phyloP scores from a whole-genome alignment of 1,284 basidiomycete species.

The Anthracocystis setariae region DNA sequence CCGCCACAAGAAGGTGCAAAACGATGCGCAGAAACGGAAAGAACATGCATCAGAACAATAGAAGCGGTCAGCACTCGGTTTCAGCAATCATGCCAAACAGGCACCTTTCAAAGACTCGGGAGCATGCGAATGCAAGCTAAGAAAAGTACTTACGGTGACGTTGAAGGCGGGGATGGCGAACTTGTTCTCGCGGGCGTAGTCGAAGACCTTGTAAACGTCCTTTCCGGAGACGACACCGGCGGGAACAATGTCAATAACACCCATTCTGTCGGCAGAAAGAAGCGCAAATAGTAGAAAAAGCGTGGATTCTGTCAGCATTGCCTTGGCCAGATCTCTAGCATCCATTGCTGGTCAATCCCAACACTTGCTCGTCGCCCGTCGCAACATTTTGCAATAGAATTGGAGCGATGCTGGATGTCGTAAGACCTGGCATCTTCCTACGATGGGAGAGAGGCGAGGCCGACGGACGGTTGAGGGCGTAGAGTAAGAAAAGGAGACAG shows the following conservation, averaged over 20 bases:
- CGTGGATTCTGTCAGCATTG: background rate
- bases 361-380: background rate
- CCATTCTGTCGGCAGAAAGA: conserved; percentile 41
- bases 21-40: background rate
- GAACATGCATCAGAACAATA: too few relatives aligned
- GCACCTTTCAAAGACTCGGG: background rate
- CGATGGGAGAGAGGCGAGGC: too few relatives aligned
- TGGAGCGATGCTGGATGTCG: too few relatives aligned
- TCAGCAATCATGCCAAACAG: too few relatives aligned
- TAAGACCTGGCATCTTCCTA: too few relatives aligned
- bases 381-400: background rate
- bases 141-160: conserved; percentile 54
- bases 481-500: background rate
- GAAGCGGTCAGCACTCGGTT: too few relatives aligned
- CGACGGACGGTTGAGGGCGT: too few relatives aligned
- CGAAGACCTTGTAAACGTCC: conserved; percentile 68
- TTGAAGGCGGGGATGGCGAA: conserved; percentile 68
- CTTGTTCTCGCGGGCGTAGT: conserved; percentile 65
- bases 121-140: background rate
- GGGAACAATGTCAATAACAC: conserved; percentile 64
- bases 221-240: conserved; percentile 66
- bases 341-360: background rate
- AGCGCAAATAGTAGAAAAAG: background rate
- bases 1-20: background rate
- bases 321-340: background rate